Base-by-base conservation (phyloP, 805 yeast species). In the Candida nemodendra region DNA sequence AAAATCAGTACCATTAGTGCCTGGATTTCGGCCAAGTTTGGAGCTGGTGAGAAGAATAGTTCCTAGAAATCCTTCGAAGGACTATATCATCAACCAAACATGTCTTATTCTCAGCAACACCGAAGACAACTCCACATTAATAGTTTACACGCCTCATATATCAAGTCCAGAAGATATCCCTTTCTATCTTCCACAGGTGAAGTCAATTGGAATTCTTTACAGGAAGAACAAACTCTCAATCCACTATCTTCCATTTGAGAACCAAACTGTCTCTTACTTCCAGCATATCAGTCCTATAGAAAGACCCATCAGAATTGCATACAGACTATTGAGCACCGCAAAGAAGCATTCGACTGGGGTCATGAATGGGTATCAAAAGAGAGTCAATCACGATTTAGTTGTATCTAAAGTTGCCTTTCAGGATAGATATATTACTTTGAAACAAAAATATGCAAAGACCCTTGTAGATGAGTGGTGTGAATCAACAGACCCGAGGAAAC, bases 41-140 rank as follows among this genome's bases (percentile, higher is more conserved):
- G 79, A 80, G 48, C 64, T 84, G 32, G 86, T 88, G n/a, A 74
- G 97, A 48, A 69, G 95, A 49, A 79, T 90, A 24, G 74, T 90
- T n/a, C 98, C 98, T 9, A 70, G 97, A 60, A 90, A 90, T 54
- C 95, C 96, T 0, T 79, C 77, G 56, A 84, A 86, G 52, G 98
- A 90, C 57, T 74, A 75, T 35, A 76, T 86, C 17, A 78, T 89
- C 44, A 85, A 86, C 56, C 98, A 91, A 61, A 83, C 96, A 0
- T 90, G 97, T 60, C 61, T 79, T 23, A 63, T 77, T 2, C 62
- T 72, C 56, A 65, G 65, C 4, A 48, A 61, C 24, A 34, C 45
- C 27, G 51, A 53, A 19, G 51, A 57, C 2, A 62, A 68, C 21
- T 62, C 79, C 3, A 67, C 78, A 1, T 57, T 86, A 36, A 77